A percentile compares a stretch with the other conserved stretches of the same genome.
These are phyloP conservation scores for Emmonsia crescens DNA, from an alignment of 2,329 filamentous ascomycete species.

Conservation along the genomic window DNA sequence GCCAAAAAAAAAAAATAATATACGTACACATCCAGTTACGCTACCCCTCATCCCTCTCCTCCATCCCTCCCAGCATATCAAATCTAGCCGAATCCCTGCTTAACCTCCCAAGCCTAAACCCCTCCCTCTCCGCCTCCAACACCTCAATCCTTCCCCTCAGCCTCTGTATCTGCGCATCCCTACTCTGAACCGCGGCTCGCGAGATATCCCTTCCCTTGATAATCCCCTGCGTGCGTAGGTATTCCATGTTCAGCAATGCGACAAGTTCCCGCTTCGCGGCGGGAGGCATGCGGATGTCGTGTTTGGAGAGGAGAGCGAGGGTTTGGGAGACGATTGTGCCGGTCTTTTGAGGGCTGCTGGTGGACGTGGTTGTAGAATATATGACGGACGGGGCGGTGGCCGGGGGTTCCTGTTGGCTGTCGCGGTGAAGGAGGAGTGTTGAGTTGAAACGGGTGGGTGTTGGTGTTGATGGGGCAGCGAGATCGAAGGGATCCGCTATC, in stretches of 20 bases:
- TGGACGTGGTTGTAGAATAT: slow-evolving; percentile 22
- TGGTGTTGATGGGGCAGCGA: slow-evolving; percentile 13
- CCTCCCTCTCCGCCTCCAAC: slow-evolving; percentile 46
- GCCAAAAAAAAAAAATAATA: not conserved
- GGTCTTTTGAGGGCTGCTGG: slow-evolving; percentile 12
- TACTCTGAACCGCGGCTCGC: slow-evolving; percentile 50
- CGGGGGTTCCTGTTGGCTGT: not conserved
- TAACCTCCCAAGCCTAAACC: slow-evolving; percentile 37
- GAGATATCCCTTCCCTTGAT: slow-evolving; percentile 55
- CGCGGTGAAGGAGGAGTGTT: slow-evolving; percentile 13
- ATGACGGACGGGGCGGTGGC: slow-evolving; percentile 1
- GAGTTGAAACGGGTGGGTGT: slow-evolving; percentile 8
- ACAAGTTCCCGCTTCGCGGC: slow-evolving; percentile 27
- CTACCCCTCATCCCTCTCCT: not conserved
- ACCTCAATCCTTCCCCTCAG: slow-evolving; percentile 54
- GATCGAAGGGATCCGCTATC: not conserved
- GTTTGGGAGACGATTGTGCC: slow-evolving; percentile 19
- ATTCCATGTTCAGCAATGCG: slow-evolving; percentile 43
- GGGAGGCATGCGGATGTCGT: slow-evolving; percentile 24
- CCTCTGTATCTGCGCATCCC: slow-evolving; percentile 54
- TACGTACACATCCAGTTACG: no score
- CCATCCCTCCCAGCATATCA: slow-evolving; percentile 6
- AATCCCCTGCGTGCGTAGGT: slow-evolving; percentile 50
- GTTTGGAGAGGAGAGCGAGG: slow-evolving; percentile 25
- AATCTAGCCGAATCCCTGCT: slow-evolving; percentile 16